Evolutionary conservation across 768 basidiomycete genomes (phyloP), one percentile per base, ranked within the genome.

Genomic region (Agaricus sinodeliciosus): DNA sequence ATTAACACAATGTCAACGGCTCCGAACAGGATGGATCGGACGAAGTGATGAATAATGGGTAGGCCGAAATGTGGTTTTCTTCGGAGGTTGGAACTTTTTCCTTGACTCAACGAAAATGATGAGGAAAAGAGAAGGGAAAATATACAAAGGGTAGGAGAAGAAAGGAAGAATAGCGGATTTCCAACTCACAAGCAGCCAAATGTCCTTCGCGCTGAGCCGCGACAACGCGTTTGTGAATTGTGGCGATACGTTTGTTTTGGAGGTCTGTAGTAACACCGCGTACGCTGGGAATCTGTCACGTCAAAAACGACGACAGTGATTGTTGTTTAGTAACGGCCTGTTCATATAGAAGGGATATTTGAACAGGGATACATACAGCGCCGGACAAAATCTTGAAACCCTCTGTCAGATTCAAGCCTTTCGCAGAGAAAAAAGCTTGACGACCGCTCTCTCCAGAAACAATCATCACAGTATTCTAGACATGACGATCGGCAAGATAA

Each of bases 331-430:
- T 27, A 8, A 39, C 36, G 37, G 43, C 15, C 3, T 27, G 12
- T 27, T 27, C 27, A 44, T 13, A 39, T n/a, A 27, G 13, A 27
- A 34, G 19, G 39, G 16, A 39, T 8, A 16, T 25, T 22, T 27
- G 55, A 58, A 26, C 42, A 54, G 43, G 57, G 49, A 52, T 26
- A 79, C 84, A 58, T 64, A 89, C 87, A 51, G 84, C 86, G 47
- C 87, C 87, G 46, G 85, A 86, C 56, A 90, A 75, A 61, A 87
- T 78, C 61, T 82, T 85, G 73, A 87, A 90, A 4, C 86, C 87
- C 70, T 87, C 85, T 39, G 81, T 83, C 47, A 90, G 76, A 66
- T 89, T 85, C 57, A 90, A 78, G 18, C 78, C 78, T 66, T 80
- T 82, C 51, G 84, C 79, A 2, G 76, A 75, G 60, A 89, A 86